A percentile compares a stretch with the other conserved stretches of the same genome.
These are phyloP conservation scores for Saccharum officinarum DNA, from an alignment of 176 grass and related monocot species.

Conservation along the genomic window DNA sequence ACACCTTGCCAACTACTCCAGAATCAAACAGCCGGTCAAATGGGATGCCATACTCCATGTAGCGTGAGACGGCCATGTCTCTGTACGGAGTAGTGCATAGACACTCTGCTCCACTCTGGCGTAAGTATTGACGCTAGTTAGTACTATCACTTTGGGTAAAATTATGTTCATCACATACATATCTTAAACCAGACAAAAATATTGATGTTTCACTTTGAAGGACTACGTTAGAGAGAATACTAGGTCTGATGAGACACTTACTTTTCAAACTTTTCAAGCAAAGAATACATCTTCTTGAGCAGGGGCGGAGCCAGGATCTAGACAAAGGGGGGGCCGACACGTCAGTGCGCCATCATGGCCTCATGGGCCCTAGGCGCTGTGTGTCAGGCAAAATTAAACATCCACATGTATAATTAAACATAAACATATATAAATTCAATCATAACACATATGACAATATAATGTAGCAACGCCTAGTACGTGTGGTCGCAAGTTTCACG, in stretches of 20 bases:
- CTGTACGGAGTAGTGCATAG: constrained; percentile 86
- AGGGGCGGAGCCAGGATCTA: too few relatives aligned
- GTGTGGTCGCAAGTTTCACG: too few relatives aligned
- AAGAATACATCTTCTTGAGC: constrained; percentile 95
- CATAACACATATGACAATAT: too few relatives aligned
- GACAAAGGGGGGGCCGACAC: too few relatives aligned
- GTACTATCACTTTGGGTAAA: not conserved
- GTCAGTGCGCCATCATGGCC: too few relatives aligned
- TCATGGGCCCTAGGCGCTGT: too few relatives aligned
- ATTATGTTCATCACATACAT: not conserved
- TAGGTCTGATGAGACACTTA: constrained; percentile 45
- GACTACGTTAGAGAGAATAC: not conserved
- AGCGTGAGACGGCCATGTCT: constrained; percentile 84
- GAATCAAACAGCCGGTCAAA: constrained; percentile 84
- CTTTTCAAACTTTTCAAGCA: constrained; percentile 98
- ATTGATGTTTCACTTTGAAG: not conserved
- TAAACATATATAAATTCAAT: too few relatives aligned
- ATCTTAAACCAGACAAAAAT: not conserved
- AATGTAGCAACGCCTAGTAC: too few relatives aligned
- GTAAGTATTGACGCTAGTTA: constrained; percentile 6
- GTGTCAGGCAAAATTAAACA: too few relatives aligned
- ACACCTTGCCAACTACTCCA: constrained; percentile 90
- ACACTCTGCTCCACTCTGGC: constrained; percentile 87
- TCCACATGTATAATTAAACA: too few relatives aligned
- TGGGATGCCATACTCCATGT: constrained; percentile 90